Evolutionary conservation across 352 stramenopile genomes (phyloP), one percentile per base, ranked within the genome.

Genomic region (Albugo candida): DNA sequence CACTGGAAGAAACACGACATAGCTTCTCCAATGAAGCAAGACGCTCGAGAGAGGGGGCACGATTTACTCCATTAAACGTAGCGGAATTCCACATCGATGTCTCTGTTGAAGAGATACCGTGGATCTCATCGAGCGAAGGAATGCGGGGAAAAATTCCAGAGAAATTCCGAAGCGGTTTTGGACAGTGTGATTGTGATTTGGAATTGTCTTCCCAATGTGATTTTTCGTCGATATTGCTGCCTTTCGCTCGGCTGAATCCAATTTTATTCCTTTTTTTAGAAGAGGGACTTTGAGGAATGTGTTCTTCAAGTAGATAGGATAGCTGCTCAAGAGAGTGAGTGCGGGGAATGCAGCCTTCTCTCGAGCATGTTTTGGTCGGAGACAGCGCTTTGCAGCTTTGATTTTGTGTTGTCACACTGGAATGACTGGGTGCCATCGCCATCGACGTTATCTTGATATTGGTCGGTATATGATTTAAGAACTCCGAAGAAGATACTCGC

Each of bases 61-160:
- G 3, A 88, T 36, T 34, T 83, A 83, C 51, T 83, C 70, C 21
- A 69, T 54, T 11, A 67, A 81, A n/a, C 8, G 24, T 31, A 31
- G 3, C 41, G 72, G 58, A 54, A 39, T 83, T 55, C 38, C 20
- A 24, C 20, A 8, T 24, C 3, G 8, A 10, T 42, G 69, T 83
- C 51, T 84, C 74, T 55, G 81, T 74, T 13, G 69, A 83, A 21
- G 73, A 58, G 45, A 83, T 70, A 14, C 59, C 59, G 13, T 67
- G 63, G 5, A 86, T 48, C 43, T 82, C 81, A 51, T 88, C 72
- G 48, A 83, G 73, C 5, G 76, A 89, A 16, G 70, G 68, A 38
- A 83, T 65, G 36, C 76, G 73, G 14, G 76, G 76, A 47, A 89
- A 86, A 31, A 83, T 85, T 11, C 73, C 73, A 12, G 73, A 85